phyloP scores from a whole-genome alignment of 129 eudicot genomes.

The Chrysanthemum lavandulifolium region DNA sequence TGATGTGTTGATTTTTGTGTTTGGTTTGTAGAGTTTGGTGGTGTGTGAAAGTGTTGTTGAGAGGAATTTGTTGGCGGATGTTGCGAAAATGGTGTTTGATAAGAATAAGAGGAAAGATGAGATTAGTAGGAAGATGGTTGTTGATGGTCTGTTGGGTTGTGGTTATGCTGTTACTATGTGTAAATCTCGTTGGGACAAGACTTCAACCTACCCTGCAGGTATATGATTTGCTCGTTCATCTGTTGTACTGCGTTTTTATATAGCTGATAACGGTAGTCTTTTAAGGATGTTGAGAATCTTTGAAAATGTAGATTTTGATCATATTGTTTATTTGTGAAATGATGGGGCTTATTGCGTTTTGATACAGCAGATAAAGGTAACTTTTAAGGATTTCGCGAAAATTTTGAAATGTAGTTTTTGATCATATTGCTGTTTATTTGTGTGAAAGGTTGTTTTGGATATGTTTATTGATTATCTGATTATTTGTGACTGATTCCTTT shows the following conservation, averaged over 20 bases:
- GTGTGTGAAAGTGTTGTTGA: slow-evolving; percentile 52
- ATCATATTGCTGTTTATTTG: too few species aligned
- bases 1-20: neutral
- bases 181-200: slow-evolving; percentile 80
- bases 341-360: too few species aligned
- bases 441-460: too few species aligned
- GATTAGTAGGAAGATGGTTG: slow-evolving; percentile 39
- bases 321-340: too few species aligned
- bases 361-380: too few species aligned
- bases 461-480: too few species aligned
- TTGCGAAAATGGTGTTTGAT: slow-evolving; percentile 51
- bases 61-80: slow-evolving; percentile 66
- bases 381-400: too few species aligned
- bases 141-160: slow-evolving; percentile 46
- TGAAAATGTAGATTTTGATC: too few species aligned
- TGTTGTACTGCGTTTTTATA: neutral
- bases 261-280: too few species aligned
- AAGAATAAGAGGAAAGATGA: slow-evolving; percentile 55
- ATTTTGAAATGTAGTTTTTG: too few species aligned
- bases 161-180: slow-evolving; percentile 76
- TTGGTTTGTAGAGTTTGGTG: slow-evolving; percentile 56
- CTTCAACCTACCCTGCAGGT: slow-evolving; percentile 73
- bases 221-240: neutral
- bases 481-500: too few species aligned
- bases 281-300: too few species aligned